phyloP scores from a whole-genome alignment of 2,329 filamentous ascomycete species.

The Cladosporium sp. region DNA sequence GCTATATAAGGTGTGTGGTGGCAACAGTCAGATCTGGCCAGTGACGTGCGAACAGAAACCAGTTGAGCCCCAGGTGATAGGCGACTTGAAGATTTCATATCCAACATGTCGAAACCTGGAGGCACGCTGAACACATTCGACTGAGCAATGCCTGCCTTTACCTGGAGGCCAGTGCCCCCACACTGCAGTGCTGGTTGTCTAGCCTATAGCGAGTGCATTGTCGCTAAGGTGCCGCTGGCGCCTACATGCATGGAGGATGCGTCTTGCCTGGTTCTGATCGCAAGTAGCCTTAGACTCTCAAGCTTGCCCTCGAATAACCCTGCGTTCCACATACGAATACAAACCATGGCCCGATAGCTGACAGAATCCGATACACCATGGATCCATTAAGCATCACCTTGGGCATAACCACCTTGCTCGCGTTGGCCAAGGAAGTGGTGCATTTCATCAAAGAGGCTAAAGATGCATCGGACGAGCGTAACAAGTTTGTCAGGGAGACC shows the following conservation, averaged over 20 bases:
- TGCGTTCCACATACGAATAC: background rate
- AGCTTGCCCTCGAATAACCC: background rate
- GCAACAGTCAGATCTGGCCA: background rate
- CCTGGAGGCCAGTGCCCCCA: too few species aligned
- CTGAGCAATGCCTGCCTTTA: too few species aligned
- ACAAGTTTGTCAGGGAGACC: background rate
- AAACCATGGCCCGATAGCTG: background rate
- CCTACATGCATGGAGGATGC: background rate
- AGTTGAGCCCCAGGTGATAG: background rate
- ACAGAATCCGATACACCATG: background rate
- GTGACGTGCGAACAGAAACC: background rate
- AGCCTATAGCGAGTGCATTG: background rate
- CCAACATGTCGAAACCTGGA: too few species aligned
- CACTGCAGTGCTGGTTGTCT: too few species aligned
- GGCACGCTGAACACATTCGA: too few species aligned
- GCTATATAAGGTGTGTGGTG: background rate
- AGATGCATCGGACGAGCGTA: background rate
- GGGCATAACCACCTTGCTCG: background rate
- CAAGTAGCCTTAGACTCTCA: too few species aligned
- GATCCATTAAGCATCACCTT: conserved; percentile 1
- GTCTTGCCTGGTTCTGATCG: background rate
- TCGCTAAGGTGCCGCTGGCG: background rate
- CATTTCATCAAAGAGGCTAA: background rate
- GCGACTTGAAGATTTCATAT: too few species aligned
- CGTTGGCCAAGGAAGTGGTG: background rate